Percentiles rank a stretch among this genome's conserved stretches.
Evolutionary conservation across 164 flowering plant genomes (phyloP).

Genomic region (Magnolia officinalis): DNA sequence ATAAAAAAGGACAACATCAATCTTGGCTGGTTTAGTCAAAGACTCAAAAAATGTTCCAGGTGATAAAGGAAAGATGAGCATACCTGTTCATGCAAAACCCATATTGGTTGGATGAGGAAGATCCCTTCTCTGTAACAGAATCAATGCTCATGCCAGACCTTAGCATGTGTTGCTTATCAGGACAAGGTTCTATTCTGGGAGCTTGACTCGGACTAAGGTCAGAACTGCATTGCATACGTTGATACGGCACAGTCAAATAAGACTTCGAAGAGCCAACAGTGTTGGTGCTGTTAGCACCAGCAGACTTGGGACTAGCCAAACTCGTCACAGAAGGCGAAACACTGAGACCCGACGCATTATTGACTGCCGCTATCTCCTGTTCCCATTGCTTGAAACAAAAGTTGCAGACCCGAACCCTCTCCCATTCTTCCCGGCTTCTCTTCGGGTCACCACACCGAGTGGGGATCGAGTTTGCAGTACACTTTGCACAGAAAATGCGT

Average conservation of each 20-base stretch:
- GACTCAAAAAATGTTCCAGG: not conserved
- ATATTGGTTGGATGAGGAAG: slow-evolving; percentile 38
- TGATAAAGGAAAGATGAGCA: not conserved
- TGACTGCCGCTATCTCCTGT: slow-evolving; percentile 34
- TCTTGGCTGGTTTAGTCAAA: not conserved
- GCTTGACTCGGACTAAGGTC: slow-evolving; percentile 40
- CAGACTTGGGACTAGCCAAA: slow-evolving; percentile 62
- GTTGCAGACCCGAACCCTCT: slow-evolving; percentile 77
- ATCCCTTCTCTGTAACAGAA: slow-evolving; percentile 27
- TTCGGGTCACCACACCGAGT: slow-evolving; percentile 38
- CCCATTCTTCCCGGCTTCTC: slow-evolving; percentile 47
- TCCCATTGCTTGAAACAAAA: slow-evolving; percentile 83
- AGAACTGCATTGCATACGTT: slow-evolving; percentile 33
- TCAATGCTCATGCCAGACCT: slow-evolving; percentile 30
- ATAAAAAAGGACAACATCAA: not conserved
- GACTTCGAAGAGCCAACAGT: slow-evolving; percentile 36
- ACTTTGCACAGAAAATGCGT: slow-evolving; percentile 84
- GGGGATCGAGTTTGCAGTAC: slow-evolving; percentile 84
- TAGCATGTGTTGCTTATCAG: slow-evolving; percentile 34
- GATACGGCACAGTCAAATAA: slow-evolving; percentile 46
- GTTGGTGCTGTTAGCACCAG: slow-evolving; percentile 52
- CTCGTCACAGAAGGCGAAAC: slow-evolving; percentile 66
- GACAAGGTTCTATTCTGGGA: slow-evolving; percentile 30
- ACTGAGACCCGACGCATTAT: slow-evolving; percentile 51
- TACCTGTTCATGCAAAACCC: slow-evolving; percentile 63